Percentiles rank a stretch among this genome's conserved stretches.
phyloP scores from a whole-genome alignment of 768 basidiomycete species.

The Suillus variegatus region DNA sequence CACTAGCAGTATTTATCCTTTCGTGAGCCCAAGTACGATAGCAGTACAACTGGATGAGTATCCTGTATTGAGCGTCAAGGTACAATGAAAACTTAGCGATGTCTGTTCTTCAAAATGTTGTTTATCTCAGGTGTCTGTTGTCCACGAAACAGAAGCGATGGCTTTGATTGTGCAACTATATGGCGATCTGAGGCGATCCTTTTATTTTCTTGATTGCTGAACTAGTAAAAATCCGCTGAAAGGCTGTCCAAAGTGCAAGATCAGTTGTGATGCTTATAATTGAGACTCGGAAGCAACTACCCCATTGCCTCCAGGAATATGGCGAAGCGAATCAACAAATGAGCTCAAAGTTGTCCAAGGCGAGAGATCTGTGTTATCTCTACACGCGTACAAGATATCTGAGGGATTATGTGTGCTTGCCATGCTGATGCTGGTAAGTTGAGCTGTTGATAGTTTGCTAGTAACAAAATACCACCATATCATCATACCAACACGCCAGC shows the following conservation, averaged over 20 bases:
- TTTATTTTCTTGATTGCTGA: background rate
- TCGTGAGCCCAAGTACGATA: too few species aligned
- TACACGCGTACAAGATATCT: too few species aligned
- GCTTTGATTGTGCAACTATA: background rate
- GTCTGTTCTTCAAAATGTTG: background rate
- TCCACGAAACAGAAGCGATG: background rate
- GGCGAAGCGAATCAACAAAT: too few species aligned
- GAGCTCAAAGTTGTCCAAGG: too few species aligned
- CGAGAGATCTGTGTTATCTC: too few species aligned
- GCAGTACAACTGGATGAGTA: background rate
- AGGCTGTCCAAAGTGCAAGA: background rate
- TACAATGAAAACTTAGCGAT: background rate
- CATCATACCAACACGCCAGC: too few species aligned
- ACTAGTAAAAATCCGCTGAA: background rate
- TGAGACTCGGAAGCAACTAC: too few species aligned
- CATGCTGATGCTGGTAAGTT: too few species aligned
- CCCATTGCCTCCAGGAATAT: too few species aligned
- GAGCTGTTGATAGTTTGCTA: too few species aligned
- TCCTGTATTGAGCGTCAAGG: background rate
- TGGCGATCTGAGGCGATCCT: background rate
- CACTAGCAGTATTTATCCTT: background rate
- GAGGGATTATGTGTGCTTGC: too few species aligned
- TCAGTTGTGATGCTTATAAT: background rate
- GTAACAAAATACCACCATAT: too few species aligned
- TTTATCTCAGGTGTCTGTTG: background rate